These are phyloP conservation scores for Polyplosphaeria fusca DNA, from an alignment of 495 filamentous ascomycete genomes.

Conservation along the genomic window DNA sequence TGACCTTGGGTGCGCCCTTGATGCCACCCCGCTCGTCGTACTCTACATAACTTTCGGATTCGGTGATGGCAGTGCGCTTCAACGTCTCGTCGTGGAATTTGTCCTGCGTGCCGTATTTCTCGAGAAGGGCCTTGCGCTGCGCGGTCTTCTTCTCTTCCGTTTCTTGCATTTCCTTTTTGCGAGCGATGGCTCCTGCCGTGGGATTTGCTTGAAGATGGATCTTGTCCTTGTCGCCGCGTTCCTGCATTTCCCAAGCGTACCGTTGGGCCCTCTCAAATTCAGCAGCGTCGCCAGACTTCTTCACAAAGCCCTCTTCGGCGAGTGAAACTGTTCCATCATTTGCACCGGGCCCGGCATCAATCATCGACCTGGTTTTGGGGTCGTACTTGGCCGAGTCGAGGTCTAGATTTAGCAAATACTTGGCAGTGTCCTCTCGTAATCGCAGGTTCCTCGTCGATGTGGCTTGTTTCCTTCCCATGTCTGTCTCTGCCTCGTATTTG, in stretches of 20 bases:
- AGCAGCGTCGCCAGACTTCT: slow-evolving; percentile 85
- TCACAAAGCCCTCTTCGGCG: slow-evolving; percentile 90
- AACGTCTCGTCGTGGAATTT: slow-evolving; percentile 60
- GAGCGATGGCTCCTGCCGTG: slow-evolving; percentile 79
- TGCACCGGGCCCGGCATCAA: slow-evolving; percentile 76
- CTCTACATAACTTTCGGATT: slow-evolving; percentile 87
- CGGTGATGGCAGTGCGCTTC: slow-evolving; percentile 63
- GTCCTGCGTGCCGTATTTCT: slow-evolving; percentile 79
- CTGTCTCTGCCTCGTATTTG: slow-evolving; percentile 93
- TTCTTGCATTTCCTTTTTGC: slow-evolving; percentile 74
- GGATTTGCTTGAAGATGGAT: slow-evolving; percentile 93
- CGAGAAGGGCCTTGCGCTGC: slow-evolving; percentile 67
- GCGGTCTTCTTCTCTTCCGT: slow-evolving; percentile 62
- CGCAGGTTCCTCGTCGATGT: slow-evolving; percentile 88
- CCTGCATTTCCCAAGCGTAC: slow-evolving; percentile 94
- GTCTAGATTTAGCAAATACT: slow-evolving; percentile 92
- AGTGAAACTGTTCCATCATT: slow-evolving; percentile 85
- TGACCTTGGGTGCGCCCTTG: slow-evolving; percentile 77
- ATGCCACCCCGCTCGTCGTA: slow-evolving; percentile 87
- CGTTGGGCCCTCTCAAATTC: slow-evolving; percentile 87
- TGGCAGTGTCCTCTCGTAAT: slow-evolving; percentile 95
- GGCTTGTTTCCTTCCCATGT: slow-evolving; percentile 87
- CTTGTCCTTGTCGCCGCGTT: slow-evolving; percentile 67
- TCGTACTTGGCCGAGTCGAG: slow-evolving; percentile 97
- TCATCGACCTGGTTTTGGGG: slow-evolving; percentile 92